phyloP scores from a whole-genome alignment of 371 early-diverging fungal genomes.

The Rhizopus arrhizus region DNA sequence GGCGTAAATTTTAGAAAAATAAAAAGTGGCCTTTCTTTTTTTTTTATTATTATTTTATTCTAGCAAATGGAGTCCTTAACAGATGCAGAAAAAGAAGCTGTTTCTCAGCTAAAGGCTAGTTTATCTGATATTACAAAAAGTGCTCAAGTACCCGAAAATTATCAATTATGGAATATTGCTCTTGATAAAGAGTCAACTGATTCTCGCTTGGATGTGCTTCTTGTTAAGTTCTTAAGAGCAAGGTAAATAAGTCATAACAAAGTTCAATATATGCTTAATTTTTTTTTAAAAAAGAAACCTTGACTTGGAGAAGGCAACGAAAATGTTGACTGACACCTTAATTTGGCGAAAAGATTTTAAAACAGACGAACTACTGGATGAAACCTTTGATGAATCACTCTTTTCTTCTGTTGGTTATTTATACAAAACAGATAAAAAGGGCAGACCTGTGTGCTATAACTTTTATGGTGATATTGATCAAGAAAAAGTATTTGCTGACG shows the following conservation, averaged over 20 bases:
- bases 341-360: slow-evolving; percentile 60
- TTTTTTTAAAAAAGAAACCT: slow-evolving; percentile 27
- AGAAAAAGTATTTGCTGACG: slow-evolving; percentile 58
- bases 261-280: not conserved
- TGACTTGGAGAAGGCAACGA: slow-evolving; percentile 41
- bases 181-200: slow-evolving; percentile 50
- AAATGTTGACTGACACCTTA: slow-evolving; percentile 55
- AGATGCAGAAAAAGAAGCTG: slow-evolving; percentile 42
- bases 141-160: slow-evolving; percentile 36
- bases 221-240: slow-evolving; percentile 61
- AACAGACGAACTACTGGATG: slow-evolving; percentile 47
- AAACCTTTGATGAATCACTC: slow-evolving; percentile 52
- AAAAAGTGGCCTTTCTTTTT: not conserved
- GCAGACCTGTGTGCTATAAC: slow-evolving; percentile 64
- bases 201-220: slow-evolving; percentile 55
- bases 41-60: slow-evolving; percentile 3
- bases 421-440: slow-evolving; percentile 51
- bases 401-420: slow-evolving; percentile 55
- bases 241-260: slow-evolving; percentile 29
- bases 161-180: slow-evolving; percentile 55
- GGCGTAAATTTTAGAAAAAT: too few relatives aligned
- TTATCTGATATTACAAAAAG: slow-evolving; percentile 50
- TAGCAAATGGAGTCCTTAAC: slow-evolving; percentile 33
- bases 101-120: slow-evolving; percentile 45
- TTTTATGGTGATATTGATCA: slow-evolving; percentile 62